These are phyloP conservation scores for Colletotrichum sp. DNA, from an alignment of 2,329 filamentous ascomycete genomes.

Conservation along the genomic window DNA sequence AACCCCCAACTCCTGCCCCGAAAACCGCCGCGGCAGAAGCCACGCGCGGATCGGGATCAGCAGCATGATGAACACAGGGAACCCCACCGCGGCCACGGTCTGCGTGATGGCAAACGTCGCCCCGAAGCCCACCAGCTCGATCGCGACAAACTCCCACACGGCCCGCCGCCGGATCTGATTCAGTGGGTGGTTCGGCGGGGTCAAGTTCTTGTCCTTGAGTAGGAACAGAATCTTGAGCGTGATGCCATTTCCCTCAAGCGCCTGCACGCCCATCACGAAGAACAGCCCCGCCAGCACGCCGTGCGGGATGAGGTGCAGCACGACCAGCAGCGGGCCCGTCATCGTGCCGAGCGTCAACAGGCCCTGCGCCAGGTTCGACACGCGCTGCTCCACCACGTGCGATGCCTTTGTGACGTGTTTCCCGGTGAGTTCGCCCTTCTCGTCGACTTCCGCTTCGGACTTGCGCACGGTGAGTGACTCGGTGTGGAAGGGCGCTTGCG, in stretches of 20 bases:
- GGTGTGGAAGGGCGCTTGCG: constrained; percentile 84
- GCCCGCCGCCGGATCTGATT: constrained; percentile 65
- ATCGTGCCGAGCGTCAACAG: constrained; percentile 81
- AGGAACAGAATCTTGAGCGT: constrained; percentile 78
- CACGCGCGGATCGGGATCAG: constrained; percentile 71
- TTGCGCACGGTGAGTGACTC: constrained; percentile 74
- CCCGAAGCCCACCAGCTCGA: constrained; percentile 74
- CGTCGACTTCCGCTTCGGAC: constrained; percentile 55
- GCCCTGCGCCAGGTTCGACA: constrained; percentile 80
- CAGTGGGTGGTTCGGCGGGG: constrained; percentile 63
- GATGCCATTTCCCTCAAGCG: constrained; percentile 78
- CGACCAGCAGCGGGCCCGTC: constrained; percentile 74
- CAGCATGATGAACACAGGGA: constrained; percentile 75
- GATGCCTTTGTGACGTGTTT: constrained; percentile 56
- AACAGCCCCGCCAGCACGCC: constrained; percentile 82
- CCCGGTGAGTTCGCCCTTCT: constrained; percentile 60
- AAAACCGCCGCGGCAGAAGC: constrained; percentile 68
- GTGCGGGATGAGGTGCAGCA: constrained; percentile 80
- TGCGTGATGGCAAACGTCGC: constrained; percentile 85
- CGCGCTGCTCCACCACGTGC: constrained; percentile 78
- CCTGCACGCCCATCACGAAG: constrained; percentile 85
- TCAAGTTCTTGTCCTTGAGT: constrained; percentile 67
- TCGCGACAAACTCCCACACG: constrained; percentile 74
- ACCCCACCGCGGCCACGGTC: constrained; percentile 82
- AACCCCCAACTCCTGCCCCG: constrained; percentile 61